phyloP scores from a whole-genome alignment of 2,329 filamentous ascomycete species.

The Diaporthe eres region DNA sequence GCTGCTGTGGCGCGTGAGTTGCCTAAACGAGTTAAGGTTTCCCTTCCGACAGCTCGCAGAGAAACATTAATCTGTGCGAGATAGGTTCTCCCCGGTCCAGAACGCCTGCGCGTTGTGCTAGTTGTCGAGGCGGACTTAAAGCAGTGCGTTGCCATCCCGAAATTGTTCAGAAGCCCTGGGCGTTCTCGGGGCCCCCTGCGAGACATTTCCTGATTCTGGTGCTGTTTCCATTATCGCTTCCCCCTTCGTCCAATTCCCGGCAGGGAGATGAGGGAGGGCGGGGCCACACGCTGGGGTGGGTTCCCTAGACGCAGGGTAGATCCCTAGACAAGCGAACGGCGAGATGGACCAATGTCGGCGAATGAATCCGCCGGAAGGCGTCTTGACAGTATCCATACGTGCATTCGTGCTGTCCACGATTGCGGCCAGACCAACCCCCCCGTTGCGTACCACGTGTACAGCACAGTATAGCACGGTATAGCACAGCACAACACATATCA shows the following conservation, averaged over 20 bases:
- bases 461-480: neutral
- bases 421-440: conserved; percentile 3
- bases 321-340: conserved; percentile 35
- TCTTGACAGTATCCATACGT: neutral
- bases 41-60: conserved; percentile 25
- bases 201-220: conserved; percentile 34
- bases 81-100: conserved; percentile 23
- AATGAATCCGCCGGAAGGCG: conserved; percentile 23
- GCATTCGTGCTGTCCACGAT: neutral
- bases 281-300: conserved; percentile 36
- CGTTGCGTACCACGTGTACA: neutral
- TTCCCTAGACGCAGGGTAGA: conserved; percentile 39
- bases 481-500: neutral
- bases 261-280: conserved; percentile 40
- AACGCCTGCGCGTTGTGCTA: conserved; percentile 7
- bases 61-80: conserved; percentile 24
- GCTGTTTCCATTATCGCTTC: conserved; percentile 34
- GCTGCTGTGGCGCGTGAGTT: conserved; percentile 35
- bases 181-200: conserved; percentile 3
- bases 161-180: conserved; percentile 15
- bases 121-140: conserved; percentile 23
- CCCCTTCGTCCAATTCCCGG: conserved; percentile 33
- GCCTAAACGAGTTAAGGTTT: conserved; percentile 30
- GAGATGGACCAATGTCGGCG: conserved; percentile 35
- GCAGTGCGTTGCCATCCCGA: conserved; percentile 13